Evolutionary conservation across 2,329 filamentous ascomycete species (phyloP), one percentile per base, ranked within the genome.

Genomic region (Stromatinia cepivora): DNA sequence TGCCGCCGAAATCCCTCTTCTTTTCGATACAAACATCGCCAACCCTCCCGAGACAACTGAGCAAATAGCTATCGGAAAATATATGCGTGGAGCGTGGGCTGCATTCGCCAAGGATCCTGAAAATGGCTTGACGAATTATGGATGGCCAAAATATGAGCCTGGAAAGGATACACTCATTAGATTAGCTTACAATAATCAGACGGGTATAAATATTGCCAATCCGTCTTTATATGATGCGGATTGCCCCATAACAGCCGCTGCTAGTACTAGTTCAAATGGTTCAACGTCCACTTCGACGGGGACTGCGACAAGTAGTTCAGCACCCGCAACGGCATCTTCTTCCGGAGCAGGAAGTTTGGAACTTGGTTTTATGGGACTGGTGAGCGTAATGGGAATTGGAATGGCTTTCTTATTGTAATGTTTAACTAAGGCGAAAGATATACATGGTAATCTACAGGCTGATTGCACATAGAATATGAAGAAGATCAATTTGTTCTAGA

Each of bases 11-110:
- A 64, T 81, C 4, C 73, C 75, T 6, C 61, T 79, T 7, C 66
- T 81, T 0, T 81, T 81, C 62, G 72, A 69, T 15, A 72, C 76
- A n/a, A 70, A 64, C 13, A 53, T 67, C 4, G 66, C 46, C 5
- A 25, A 67, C 0, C 25, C 56, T 36, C 70, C 74, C 1, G 65
- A 72, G 0, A 72, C 76, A 34, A 79, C 78, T 0, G 25, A 66
- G 11, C 75, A 75, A 54, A 71, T 75, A 45, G 71, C 69, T 11
- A 74, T 81, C 8, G 77, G 73, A 25, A 72, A 75, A 25, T 81
- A 80, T 54, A 76, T 81, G 68, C 76, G 79, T n/a, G 77, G 77
- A 2, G 80, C 80, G 15, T 81, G 80, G 79, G 76, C 79, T 0
- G 73, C 79, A 1, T 82, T 82, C 71, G 80, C 80, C 17, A 81